Percentiles rank a stretch among this genome's conserved stretches.
Evolutionary conservation across 192 early-diverging fungal genomes (phyloP).

Genomic region (Coemansia sp.): DNA sequence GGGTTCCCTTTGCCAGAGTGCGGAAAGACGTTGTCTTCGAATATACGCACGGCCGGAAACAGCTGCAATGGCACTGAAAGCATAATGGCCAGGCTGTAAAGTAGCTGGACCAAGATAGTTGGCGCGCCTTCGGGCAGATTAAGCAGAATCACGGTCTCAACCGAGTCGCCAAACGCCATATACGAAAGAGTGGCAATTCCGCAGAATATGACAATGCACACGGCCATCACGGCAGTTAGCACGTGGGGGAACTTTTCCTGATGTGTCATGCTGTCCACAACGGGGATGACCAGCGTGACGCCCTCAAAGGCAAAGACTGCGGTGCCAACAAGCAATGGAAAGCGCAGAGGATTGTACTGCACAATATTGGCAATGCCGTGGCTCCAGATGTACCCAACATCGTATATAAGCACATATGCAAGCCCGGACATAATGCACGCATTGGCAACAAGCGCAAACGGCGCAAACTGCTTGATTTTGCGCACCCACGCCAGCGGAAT

Average conservation of each 20-base stretch:
- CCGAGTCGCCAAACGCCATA: constrained; percentile 78
- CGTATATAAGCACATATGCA: constrained; percentile 79
- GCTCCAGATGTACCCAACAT: constrained; percentile 65
- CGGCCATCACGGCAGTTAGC: constrained; percentile 70
- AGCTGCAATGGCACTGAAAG: constrained; percentile 91
- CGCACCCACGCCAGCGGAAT: constrained; percentile 88
- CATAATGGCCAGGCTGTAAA: constrained; percentile 92
- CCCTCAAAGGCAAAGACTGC: constrained; percentile 91
- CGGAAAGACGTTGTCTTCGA: constrained; percentile 81
- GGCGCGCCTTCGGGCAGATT: constrained; percentile 74
- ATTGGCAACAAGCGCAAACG: constrained; percentile 86
- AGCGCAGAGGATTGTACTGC: constrained; percentile 77
- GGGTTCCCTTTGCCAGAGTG: constrained; percentile 77
- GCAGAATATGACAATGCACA: constrained; percentile 83
- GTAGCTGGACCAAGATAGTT: constrained; percentile 71
- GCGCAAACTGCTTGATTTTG: constrained; percentile 84
- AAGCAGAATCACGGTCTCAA: constrained; percentile 85
- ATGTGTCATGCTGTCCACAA: constrained; percentile 81
- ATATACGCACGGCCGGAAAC: constrained; percentile 92
- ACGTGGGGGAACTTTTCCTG: constrained; percentile 83
- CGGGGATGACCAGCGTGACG: constrained; percentile 78
- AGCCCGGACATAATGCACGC: constrained; percentile 89
- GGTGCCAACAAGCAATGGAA: constrained; percentile 90
- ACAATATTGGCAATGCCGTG: constrained; percentile 68
- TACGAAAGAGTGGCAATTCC: constrained; percentile 80